Percentiles rank a stretch among this genome's conserved stretches.
Evolutionary conservation across 2,329 filamentous ascomycete genomes (phyloP).

Genomic region (Fusarium marasasianum): DNA sequence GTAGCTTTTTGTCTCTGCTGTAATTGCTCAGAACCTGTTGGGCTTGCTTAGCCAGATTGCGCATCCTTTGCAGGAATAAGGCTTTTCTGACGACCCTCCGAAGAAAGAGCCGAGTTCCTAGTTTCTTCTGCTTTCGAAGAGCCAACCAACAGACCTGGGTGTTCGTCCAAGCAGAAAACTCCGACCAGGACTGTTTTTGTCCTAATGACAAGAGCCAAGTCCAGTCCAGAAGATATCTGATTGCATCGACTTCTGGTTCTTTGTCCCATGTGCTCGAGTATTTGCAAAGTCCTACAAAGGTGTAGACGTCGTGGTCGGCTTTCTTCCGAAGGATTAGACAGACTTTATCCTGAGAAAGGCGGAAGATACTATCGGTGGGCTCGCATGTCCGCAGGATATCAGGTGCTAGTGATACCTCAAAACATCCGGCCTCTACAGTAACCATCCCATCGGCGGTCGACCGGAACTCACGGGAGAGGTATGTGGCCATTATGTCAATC

Average conservation of each 20-base stretch:
- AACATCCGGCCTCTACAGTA: neutral
- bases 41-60: accelerated
- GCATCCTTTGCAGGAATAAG: accelerated
- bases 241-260: accelerated
- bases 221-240: neutral
- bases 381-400: neutral
- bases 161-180: neutral
- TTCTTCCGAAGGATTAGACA: neutral
- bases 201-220: neutral
- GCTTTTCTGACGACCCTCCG: neutral
- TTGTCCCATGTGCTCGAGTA: accelerated
- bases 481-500: neutral
- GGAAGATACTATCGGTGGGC: neutral
- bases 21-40: accelerated
- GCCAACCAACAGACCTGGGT: neutral
- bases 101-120: neutral
- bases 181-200: neutral
- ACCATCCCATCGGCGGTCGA: neutral
- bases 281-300: neutral
- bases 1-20: accelerated
- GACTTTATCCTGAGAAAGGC: accelerated
- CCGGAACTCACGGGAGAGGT: neutral
- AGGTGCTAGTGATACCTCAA: accelerated
- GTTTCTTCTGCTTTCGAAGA: neutral
- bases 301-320: neutral